These are phyloP conservation scores for Pyrenochaeta sp. DNA, from an alignment of 2,329 filamentous ascomycete species.

Conservation along the genomic window DNA sequence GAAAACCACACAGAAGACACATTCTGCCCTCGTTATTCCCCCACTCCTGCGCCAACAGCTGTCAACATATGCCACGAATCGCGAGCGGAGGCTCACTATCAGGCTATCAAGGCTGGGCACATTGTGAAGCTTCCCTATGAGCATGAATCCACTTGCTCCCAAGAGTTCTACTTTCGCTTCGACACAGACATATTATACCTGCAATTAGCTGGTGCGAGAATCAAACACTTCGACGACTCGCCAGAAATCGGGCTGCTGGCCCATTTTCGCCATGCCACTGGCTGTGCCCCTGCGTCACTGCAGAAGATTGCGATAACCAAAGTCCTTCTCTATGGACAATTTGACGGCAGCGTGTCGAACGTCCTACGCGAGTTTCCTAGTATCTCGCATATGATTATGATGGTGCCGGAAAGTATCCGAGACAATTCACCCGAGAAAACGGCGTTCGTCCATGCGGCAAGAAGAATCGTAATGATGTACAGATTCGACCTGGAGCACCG, in stretches of 20 bases:
- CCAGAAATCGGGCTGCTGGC: constrained; percentile 27
- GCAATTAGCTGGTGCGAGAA: constrained; percentile 13
- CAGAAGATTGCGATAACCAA: constrained; percentile 24
- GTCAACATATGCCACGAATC: constrained; percentile 30
- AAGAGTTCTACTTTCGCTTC: constrained; percentile 28
- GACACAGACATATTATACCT: constrained; percentile 28
- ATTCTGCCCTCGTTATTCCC: constrained; percentile 31
- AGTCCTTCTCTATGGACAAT: constrained; percentile 18
- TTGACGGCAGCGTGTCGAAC: constrained; percentile 29
- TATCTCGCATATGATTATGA: constrained; percentile 26
- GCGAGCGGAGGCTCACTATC: constrained; percentile 25
- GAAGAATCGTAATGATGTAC: constrained; percentile 29
- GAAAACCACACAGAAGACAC: constrained; percentile 13
- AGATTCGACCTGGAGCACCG: constrained; percentile 12
- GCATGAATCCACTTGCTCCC: not conserved
- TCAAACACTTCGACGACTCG: constrained; percentile 29
- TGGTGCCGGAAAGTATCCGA: constrained; percentile 16
- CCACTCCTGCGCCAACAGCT: constrained; percentile 21
- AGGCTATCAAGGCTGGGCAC: constrained; percentile 21
- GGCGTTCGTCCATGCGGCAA: constrained; percentile 22
- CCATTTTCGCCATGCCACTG: constrained; percentile 22
- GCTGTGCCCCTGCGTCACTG: constrained; percentile 12
- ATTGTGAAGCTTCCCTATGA: constrained; percentile 16
- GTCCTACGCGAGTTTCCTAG: constrained; percentile 26
- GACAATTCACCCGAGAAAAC: constrained; percentile 11